These are phyloP conservation scores for Dactylellina sp. DNA, from an alignment of 2,329 filamentous ascomycete genomes.

Conservation along the genomic window DNA sequence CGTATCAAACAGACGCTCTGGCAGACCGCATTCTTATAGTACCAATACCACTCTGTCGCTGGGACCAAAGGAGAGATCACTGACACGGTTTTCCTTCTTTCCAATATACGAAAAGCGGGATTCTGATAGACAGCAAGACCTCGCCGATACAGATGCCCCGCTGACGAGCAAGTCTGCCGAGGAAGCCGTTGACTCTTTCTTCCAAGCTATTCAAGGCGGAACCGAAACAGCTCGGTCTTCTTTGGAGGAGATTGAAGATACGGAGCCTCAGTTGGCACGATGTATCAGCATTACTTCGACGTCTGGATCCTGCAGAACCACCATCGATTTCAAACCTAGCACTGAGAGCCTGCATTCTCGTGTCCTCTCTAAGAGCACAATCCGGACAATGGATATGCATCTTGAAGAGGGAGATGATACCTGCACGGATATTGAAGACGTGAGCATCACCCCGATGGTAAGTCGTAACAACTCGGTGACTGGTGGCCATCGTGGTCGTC, in stretches of 20 bases:
- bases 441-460: conserved; percentile 16
- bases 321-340: conserved; percentile 46
- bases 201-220: conserved; percentile 32
- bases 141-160: neutral
- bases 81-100: conserved; percentile 37
- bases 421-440: conserved; percentile 49
- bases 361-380: conserved; percentile 45
- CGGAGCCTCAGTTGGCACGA: conserved; percentile 41
- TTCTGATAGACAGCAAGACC: conserved; percentile 7
- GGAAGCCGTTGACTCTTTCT: conserved; percentile 47
- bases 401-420: conserved; percentile 31
- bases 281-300: conserved; percentile 53
- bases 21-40: conserved; percentile 40
- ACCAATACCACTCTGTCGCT: conserved; percentile 40
- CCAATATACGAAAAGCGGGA: conserved; percentile 22
- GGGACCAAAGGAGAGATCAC: conserved; percentile 33
- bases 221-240: conserved; percentile 41
- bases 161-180: conserved; percentile 15
- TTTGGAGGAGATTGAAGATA: conserved; percentile 37
- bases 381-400: conserved; percentile 48
- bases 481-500: conserved; percentile 1
- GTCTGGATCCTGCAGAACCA: conserved; percentile 47
- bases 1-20: conserved; percentile 21
- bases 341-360: conserved; percentile 31
- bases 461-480: conserved; percentile 28